Evolutionary conservation across 805 yeast species (phyloP).

Genomic region (Saccharomycopsis olivae): DNA sequence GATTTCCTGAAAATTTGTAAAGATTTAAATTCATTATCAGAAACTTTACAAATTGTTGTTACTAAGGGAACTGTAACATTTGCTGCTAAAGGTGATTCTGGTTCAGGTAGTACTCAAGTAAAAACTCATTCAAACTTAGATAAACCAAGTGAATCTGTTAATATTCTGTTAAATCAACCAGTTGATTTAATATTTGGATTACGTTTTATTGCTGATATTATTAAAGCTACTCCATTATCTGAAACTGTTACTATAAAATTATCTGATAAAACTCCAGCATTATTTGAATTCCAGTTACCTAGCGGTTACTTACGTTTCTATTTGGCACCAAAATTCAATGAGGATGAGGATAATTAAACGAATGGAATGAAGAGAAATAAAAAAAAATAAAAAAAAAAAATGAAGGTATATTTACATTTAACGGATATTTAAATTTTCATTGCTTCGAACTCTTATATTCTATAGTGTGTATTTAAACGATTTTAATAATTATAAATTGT

Average conservation of each 20-base stretch:
- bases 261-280: conserved; percentile 86
- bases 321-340: conserved; percentile 96
- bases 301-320: conserved; percentile 92
- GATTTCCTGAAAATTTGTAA: conserved; percentile 87
- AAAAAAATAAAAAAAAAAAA: no score
- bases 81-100: conserved; percentile 84
- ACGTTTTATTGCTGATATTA: conserved; percentile 81
- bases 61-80: conserved; percentile 90
- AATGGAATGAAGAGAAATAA: no score
- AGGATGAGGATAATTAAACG: conserved; percentile 54
- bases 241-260: conserved; percentile 71
- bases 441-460: no score
- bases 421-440: no score
- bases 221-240: conserved; percentile 79
- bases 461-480: no score
- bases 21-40: conserved; percentile 79
- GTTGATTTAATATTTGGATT: conserved; percentile 86
- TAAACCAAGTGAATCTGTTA: conserved; percentile 62
- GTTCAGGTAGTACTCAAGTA: conserved; percentile 75
- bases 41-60: conserved; percentile 74
- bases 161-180: conserved; percentile 73
- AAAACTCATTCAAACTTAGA: conserved; percentile 81
- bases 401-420: no score
- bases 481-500: no score
- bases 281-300: conserved; percentile 83